Percentiles rank a stretch among this genome's conserved stretches.
Conservation (phyloP, 2,329 filamentous ascomycete species). For the Phialophora tarda region DNA sequence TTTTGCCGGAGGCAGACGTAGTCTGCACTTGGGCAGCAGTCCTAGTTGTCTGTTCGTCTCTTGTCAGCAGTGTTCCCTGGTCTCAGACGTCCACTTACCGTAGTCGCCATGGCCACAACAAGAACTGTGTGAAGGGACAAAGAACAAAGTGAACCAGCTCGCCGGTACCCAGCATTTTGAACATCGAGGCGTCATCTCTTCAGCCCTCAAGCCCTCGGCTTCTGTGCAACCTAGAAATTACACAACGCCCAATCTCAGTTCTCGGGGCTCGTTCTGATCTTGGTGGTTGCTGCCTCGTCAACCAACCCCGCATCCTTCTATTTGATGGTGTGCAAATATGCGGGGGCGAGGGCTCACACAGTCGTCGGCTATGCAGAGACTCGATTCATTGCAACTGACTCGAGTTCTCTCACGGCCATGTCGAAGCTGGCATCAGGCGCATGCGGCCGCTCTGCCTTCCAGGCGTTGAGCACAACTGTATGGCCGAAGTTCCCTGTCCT, state of each 20-base stretch:
- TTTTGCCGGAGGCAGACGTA: not conserved
- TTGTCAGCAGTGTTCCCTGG: not conserved
- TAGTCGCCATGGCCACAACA: constrained; percentile 35
- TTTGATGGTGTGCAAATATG: not conserved
- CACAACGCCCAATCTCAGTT: not conserved
- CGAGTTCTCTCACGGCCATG: not conserved
- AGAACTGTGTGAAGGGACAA: not conserved
- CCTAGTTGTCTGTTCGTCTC: constrained; percentile 7
- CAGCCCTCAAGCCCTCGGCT: not conserved
- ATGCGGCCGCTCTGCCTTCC: not conserved
- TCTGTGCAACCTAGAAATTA: not conserved
- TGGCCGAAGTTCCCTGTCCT: not conserved
- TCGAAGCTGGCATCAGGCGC: not conserved
- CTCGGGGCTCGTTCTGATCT: not conserved
- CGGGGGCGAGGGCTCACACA: not conserved
- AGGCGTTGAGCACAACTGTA: not conserved
- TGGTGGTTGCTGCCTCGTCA: not conserved
- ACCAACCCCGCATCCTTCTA: constrained; percentile 14
- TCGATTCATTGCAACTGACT: constrained; percentile 20
- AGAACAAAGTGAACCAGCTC: not conserved
- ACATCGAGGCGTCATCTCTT: not conserved
- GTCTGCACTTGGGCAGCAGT: constrained; percentile 13
- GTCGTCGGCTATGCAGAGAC: constrained; percentile 2
- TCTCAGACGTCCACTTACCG: constrained; percentile 8
- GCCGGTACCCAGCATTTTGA: not conserved